Percentiles rank a stretch among this genome's conserved stretches.
phyloP scores from a whole-genome alignment of 1,284 basidiomycete genomes.

The Ustilago loliicola region DNA sequence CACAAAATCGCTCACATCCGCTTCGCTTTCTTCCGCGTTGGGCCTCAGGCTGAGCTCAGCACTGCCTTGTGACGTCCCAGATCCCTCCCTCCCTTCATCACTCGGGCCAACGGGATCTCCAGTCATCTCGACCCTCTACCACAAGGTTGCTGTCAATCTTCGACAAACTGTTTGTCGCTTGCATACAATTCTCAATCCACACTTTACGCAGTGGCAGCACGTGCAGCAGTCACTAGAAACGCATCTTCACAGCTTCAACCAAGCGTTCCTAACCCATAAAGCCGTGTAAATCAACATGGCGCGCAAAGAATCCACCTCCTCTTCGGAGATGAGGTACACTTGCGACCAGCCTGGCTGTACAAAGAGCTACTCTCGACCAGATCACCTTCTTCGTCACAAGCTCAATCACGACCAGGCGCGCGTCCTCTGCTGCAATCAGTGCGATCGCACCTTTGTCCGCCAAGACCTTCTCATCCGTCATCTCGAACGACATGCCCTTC shows the following conservation, averaged over 20 bases:
- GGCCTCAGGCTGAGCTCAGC: too few relatives aligned
- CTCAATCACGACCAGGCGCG: slow-evolving; percentile 59
- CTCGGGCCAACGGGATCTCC: not conserved
- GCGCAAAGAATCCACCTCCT: slow-evolving; percentile 38
- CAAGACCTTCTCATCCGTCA: slow-evolving; percentile 60
- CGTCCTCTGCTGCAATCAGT: slow-evolving; percentile 55
- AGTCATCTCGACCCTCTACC: not conserved
- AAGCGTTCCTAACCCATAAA: too few relatives aligned
- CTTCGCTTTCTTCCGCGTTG: not conserved
- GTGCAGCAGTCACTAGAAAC: not conserved
- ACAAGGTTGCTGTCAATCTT: too few relatives aligned
- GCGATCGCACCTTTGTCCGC: slow-evolving; percentile 61
- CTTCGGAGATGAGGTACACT: slow-evolving; percentile 53
- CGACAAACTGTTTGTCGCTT: too few relatives aligned
- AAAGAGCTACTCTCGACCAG: slow-evolving; percentile 58
- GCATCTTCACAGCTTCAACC: not conserved
- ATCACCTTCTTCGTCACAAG: slow-evolving; percentile 60
- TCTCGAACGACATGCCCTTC: slow-evolving; percentile 54
- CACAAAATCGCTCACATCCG: too few relatives aligned
- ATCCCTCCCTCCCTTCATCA: not conserved
- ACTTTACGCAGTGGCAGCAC: not conserved
- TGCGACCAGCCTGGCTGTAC: slow-evolving; percentile 56
- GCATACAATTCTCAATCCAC: not conserved
- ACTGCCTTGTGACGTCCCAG: not conserved
- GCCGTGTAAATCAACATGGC: slow-evolving; percentile 13